Evolutionary conservation across 2,329 filamentous ascomycete genomes (phyloP), one percentile per base, ranked within the genome.

Genomic region (Penicillium sp.): DNA sequence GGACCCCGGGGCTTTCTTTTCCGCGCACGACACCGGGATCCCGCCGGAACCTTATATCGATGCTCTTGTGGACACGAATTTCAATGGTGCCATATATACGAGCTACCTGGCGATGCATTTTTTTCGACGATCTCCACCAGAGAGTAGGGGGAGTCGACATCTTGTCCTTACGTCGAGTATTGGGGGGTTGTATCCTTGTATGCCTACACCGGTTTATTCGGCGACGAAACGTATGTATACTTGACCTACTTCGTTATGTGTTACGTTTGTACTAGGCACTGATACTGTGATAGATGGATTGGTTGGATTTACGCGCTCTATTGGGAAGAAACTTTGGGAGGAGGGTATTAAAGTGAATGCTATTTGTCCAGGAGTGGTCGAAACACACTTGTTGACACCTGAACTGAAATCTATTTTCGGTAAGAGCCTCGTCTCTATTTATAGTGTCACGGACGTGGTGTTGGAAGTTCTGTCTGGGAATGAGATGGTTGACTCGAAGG

Each of bases 81-180:
- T 81, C 19, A 73, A 72, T 35, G 72, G 71, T 29, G 73, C 76
- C 19, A 69, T 80, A 19, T 75, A 72, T 53, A 78, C 76, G 2
- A 64, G 64, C 21, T 77, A 76, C 48, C 65, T 80, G 3, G 77
- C 72, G 0, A 61, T 77, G 43, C 73, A 78, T 57, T 75, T 79
- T 60, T 70, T 77, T 33, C 71, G 74, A n/a, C 67, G 70, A 26
- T 65, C 63, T 8, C 62, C 62, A 2, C 63, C 60, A 16, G 55
- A 64, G 3, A 31, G 4, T 2, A 60, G 61, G 4, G 66, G 67
- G 26, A 57, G 66, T 1, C 67, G 63, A 21, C 50, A 56, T 26
- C 48, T 76, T 21, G 64, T 76, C 8, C 70, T 77, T 54, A 77
- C 71, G 1, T 68, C 74, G 2, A 73, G 69, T 37, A 75, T 71